Percentiles rank a stretch among this genome's conserved stretches.
Conservation (phyloP, 139 green algal genomes). For the Volvox africanus region DNA sequence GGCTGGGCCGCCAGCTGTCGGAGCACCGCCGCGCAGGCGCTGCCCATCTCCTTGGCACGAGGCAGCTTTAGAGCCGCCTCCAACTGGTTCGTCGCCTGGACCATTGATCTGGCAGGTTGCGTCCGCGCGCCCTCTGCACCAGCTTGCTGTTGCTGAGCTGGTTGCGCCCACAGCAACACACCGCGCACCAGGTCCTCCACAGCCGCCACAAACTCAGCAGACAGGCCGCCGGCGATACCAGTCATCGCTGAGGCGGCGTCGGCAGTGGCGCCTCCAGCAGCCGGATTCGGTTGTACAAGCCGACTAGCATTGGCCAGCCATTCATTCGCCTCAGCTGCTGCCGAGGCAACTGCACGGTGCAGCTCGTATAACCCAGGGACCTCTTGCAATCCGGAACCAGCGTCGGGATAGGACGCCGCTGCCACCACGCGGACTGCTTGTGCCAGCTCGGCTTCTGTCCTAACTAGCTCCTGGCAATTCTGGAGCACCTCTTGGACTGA, state of each 20-base stretch:
- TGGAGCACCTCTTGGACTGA: not conserved
- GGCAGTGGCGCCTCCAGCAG: not conserved
- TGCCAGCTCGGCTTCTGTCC: slow-evolving; percentile 20
- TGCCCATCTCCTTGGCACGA: not conserved
- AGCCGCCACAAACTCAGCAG: not conserved
- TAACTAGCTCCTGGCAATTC: slow-evolving; percentile 36
- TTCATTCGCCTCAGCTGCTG: slow-evolving; percentile 34
- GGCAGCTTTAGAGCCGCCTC: slow-evolving; percentile 35
- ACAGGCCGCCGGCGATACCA: not conserved
- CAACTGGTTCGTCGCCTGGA: not conserved
- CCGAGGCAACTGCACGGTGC: slow-evolving; percentile 38
- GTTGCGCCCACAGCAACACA: slow-evolving; percentile 82
- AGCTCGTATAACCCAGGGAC: slow-evolving; percentile 61
- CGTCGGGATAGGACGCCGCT: not conserved
- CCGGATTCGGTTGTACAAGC: no score
- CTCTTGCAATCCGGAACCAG: not conserved
- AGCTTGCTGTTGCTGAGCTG: not conserved
- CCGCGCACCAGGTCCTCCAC: slow-evolving; percentile 62
- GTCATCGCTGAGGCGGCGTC: not conserved
- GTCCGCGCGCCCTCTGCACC: not conserved
- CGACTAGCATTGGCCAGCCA: not conserved
- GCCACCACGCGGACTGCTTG: slow-evolving; percentile 17
- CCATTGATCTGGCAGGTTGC: not conserved
- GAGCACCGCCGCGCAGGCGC: not conserved
- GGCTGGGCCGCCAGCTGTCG: not conserved